These are phyloP conservation scores for Candolleomyces eurysporus DNA, from an alignment of 768 basidiomycete genomes.

Conservation along the genomic window DNA sequence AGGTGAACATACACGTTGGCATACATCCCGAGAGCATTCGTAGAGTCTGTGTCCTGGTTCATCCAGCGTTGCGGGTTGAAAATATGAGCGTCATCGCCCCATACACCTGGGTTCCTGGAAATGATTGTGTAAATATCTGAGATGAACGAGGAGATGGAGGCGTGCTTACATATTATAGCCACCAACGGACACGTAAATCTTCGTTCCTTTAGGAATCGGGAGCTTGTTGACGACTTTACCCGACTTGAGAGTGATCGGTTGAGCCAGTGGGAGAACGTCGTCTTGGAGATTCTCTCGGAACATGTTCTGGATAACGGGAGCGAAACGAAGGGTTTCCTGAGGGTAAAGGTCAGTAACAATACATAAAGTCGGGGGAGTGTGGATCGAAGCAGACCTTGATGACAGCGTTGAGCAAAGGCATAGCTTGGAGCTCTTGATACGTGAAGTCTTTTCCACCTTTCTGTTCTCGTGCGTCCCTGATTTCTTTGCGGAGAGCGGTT, in stretches of 20 bases:
- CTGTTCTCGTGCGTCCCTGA: not conserved
- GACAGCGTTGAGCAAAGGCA: not conserved
- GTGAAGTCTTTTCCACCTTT: not conserved
- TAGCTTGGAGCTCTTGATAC: not conserved
- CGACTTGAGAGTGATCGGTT: not conserved
- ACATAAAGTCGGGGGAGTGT: too few species aligned
- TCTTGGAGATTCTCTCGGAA: not conserved
- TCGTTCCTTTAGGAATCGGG: not conserved
- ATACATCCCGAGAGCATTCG: conserved; percentile 1
- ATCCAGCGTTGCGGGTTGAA: not conserved
- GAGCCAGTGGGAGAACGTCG: not conserved
- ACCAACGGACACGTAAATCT: not conserved
- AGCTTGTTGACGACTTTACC: not conserved
- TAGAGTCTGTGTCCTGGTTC: not conserved
- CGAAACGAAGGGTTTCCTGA: not conserved
- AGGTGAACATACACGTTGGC: not conserved
- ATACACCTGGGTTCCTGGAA: not conserved
- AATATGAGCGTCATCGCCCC: not conserved
- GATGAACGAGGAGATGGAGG: too few species aligned
- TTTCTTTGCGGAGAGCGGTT: not conserved
- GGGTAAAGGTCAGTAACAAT: too few species aligned
- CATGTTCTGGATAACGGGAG: not conserved
- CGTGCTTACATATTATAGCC: not conserved
- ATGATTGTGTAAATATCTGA: too few species aligned
- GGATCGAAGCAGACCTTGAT: not conserved